Evolutionary conservation across 2,329 filamentous ascomycete genomes (phyloP), one percentile per base, ranked within the genome.

Genomic region (Cordyceps fumosorosea): DNA sequence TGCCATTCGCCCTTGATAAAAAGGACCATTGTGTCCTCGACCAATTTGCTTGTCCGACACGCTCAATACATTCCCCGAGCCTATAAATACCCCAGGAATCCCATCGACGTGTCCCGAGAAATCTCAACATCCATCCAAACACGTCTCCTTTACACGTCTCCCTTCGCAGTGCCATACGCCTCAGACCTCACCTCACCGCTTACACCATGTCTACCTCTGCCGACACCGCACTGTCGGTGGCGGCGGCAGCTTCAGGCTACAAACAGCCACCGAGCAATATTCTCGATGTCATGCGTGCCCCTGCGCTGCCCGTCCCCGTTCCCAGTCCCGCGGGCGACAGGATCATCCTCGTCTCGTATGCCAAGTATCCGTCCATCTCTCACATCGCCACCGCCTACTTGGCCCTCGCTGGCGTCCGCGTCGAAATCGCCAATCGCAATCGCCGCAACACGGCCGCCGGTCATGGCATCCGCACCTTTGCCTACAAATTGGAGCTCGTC

Each of bases 201-300:
- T 42, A 51, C 57, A 60, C 50, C 47, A 60, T 60, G 57, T 44
- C 57, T 37, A 12, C 57, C 22, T 22, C 37, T 26, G 29, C 37
- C 56, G 56, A 59, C 56, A 53, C 56, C 56, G 56, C 48, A n/a
- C 40, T 14, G 40, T 22, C 48, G 14, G 48, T 4, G 40, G 34
- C 48, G 10, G 48, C 56, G 2, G 47, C 37, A 37, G 40, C 50
- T 26, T 53, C 58, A 29, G 58, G 58, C 51, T 60, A 55, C 51
- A 54, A 48, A 5, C 58, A 60, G 42, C 58, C 58, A 24, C 51
- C 58, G 20, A 44, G 34, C 42, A 6, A 47, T n/a, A 54, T 60
- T 18, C 40, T 60, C 34, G 51, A 60, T 40, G 58, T 60, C n/a
- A 60, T 60, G 58, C 58, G 37, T 16, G 58, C 58, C 20, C 51